These are phyloP conservation scores for Septoria linicola DNA, from an alignment of 2,329 filamentous ascomycete species.

Conservation along the genomic window DNA sequence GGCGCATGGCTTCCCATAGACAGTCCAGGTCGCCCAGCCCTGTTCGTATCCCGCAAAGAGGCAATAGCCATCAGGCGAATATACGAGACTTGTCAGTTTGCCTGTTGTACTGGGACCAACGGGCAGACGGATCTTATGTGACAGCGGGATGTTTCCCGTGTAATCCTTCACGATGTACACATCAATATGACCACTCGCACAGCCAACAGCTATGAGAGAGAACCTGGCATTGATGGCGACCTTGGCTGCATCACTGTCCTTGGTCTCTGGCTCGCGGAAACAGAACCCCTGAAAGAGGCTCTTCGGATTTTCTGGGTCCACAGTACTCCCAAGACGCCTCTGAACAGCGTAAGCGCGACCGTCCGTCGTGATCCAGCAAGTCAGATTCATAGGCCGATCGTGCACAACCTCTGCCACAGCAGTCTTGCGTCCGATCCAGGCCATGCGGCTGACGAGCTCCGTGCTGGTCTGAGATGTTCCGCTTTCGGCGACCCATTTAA, in stretches of 20 bases:
- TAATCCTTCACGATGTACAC: constrained; percentile 96
- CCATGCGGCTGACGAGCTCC: constrained; percentile 82
- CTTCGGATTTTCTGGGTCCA: constrained; percentile 48
- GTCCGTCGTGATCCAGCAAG: constrained; percentile 86
- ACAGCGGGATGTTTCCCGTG: constrained; percentile 83
- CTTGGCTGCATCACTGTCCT: constrained; percentile 63
- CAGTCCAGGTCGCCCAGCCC: constrained; percentile 96
- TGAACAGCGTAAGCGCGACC: constrained; percentile 91
- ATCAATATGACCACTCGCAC: constrained; percentile 71
- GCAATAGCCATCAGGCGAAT: constrained; percentile 95
- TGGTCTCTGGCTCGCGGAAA: constrained; percentile 71
- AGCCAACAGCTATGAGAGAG: constrained; percentile 86
- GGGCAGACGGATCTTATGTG: constrained; percentile 71
- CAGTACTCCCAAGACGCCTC: constrained; percentile 49
- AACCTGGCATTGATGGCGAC: constrained; percentile 92
- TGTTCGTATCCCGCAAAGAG: constrained; percentile 89
- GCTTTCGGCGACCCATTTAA: constrained; percentile 86
- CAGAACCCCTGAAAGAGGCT: constrained; percentile 85
- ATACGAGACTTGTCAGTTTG: constrained; percentile 69
- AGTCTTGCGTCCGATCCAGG: constrained; percentile 76
- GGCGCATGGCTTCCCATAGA: constrained; percentile 87
- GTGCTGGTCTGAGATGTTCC: constrained; percentile 83
- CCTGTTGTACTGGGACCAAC: constrained; percentile 69
- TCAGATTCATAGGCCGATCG: constrained; percentile 93
- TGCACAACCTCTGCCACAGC: constrained; percentile 82